Evolutionary conservation across 352 stramenopile genomes (phyloP), one percentile per base, ranked within the genome.

Genomic region (Globisporangium recalcitrans): DNA sequence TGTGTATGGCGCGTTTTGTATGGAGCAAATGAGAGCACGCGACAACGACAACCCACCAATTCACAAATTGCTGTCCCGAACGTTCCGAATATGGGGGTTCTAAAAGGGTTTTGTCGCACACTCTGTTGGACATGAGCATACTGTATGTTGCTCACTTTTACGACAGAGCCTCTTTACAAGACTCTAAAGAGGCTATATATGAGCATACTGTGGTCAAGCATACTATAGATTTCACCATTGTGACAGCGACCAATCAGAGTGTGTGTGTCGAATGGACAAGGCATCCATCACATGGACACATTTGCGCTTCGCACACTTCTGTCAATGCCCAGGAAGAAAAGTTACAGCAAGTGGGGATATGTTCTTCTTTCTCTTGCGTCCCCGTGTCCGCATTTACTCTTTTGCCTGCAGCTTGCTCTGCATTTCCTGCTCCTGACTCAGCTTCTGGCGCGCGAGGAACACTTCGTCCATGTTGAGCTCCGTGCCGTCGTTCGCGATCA

Each of bases 401-500:
- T 53, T 49, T 44, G 57, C 32, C 11, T 55, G 27, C 49, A 49
- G 52, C 62, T 77, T 52, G n/a, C 72, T 69, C n/a, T 67, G 52
- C 51, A 55, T 36, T 46, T 65, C 70, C 34, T 52, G 68, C 52
- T 49, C 24, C 36, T 74, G 26, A 11, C 38, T 47, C 36, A 42
- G 31, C 14, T 52, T 68, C 38, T 82, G 60, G 48, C 86, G 76
- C 22, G 84, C 86, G 14, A 73, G 58, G 16, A 85, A 36, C 27
- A 94, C 82, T 66, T 95, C 87, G 42, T 92, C 81, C 74, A 94
- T 87, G 65, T 95, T 95, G 21, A 95, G 72, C 60, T 90, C 81
- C 6, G 80, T 75, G 56, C 81, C 82, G 62, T 95, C 87, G 51
- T 63, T 91, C 3, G 81, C 83, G 52, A 94, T 81, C 38, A 95